Base-by-base conservation (phyloP, 805 yeast genomes). In the Candida orba region DNA sequence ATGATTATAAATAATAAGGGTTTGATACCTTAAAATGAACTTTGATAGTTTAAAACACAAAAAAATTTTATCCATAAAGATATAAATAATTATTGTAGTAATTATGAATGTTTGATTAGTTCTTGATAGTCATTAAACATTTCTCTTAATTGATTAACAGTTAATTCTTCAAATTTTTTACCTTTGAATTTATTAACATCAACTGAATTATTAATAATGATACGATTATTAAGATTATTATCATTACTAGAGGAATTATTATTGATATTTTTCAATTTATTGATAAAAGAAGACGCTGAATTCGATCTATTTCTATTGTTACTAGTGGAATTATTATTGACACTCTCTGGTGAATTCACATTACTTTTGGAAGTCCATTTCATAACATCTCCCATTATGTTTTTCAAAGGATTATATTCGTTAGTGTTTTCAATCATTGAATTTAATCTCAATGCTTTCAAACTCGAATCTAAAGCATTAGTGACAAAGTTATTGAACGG, bases 51-150 rank as follows among this genome's bases (percentile, higher is more conserved):
- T 20, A 33, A 17, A 32, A 15, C 4, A 10, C 2, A 10, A 10
- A 27, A 27, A 9, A 27, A 27, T 9, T 4, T 20, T 20, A 4
- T 20, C 5, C 29, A 27, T 27, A 1, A 27, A 27, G 8, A 27
- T 25, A 24, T 25, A 25, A 15, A 33, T 33, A 18, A 33, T 3
- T 18, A 17, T 33, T 18, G 12, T 33, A n/a, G 12, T 20, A 18
- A 20, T 31, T 9, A 31, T 30, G n/a, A 4, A 15, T 6, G 7
- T 31, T 15, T 31, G 8, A 37, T 31, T 34, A 52, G 31, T 8
- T n/a, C 18, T 22, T 44, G 41, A 35, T 56, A 56, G 35, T 54
- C 56, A 8, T 46, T 29, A 41, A 49, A 52, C 35, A 56, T 37
- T n/a, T 42, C 42, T 24, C 45, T 38, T 38, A 56, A 41, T 29